A percentile compares a stretch with the other conserved stretches of the same genome.
phyloP scores from a whole-genome alignment of 805 yeast genomes.

The Cyberlindnera amylophila region DNA sequence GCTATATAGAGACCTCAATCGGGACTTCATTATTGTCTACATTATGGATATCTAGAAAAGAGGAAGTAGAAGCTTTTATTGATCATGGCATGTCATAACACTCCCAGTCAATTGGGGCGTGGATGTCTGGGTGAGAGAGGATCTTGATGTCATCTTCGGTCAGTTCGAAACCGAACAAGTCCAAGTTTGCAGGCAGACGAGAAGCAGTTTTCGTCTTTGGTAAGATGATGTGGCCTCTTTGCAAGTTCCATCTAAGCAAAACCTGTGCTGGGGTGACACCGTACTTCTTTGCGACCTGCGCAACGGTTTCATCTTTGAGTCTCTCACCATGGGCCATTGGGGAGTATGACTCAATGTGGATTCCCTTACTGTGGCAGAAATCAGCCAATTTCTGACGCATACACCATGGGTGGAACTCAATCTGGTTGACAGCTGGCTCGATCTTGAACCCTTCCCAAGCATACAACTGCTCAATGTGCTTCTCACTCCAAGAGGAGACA shows the following conservation, averaged over 20 bases:
- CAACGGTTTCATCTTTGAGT: conserved; percentile 42
- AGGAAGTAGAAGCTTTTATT: too few species aligned
- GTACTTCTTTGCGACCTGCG: conserved; percentile 38
- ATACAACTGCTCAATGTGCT: conserved; percentile 60
- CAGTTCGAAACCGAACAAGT: conserved; percentile 42
- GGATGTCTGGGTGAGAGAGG: conserved; percentile 50
- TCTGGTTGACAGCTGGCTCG: conserved; percentile 73
- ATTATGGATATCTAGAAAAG: too few species aligned
- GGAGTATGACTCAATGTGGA: conserved; percentile 56
- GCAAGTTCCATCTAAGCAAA: conserved; percentile 53
- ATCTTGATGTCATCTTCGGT: conserved; percentile 36
- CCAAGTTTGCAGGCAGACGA: conserved; percentile 39
- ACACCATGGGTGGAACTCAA: conserved; percentile 54
- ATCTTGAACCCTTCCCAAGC: conserved; percentile 52
- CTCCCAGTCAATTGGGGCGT: conserved; percentile 78
- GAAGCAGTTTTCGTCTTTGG: conserved; percentile 40
- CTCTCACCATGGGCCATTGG: conserved; percentile 57
- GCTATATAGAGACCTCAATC: too few species aligned
- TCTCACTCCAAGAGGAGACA: conserved; percentile 67
- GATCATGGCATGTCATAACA: conserved; percentile 15
- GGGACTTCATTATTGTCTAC: too few species aligned
- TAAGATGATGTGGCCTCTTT: conserved; percentile 53
- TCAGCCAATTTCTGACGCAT: conserved; percentile 38
- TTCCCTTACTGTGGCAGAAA: conserved; percentile 42
- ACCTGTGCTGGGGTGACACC: conserved; percentile 46